Percentiles rank a stretch among this genome's conserved stretches.
Conservation (phyloP, 352 stramenopile species). For the Thalassiosira oceanica region DNA sequence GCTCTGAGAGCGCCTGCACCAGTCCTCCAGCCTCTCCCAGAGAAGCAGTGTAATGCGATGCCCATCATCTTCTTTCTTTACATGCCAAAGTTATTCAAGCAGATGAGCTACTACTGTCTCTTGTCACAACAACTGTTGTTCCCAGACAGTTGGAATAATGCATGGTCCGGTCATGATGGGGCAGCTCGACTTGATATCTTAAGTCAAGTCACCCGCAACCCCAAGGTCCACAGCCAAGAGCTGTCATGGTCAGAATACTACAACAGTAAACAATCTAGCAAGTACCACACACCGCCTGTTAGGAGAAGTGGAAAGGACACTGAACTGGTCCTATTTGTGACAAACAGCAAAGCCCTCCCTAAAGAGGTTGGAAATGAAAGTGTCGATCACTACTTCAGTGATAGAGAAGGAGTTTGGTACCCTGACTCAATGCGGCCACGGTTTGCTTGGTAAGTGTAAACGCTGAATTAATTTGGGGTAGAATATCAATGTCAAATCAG, state of each 20-base stretch:
- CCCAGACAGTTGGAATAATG: slow-evolving; percentile 18
- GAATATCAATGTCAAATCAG: background rate
- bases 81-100: slow-evolving; percentile 37
- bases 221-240: slow-evolving; percentile 10
- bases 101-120: slow-evolving; percentile 44
- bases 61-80: slow-evolving; percentile 49
- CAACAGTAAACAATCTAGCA: slow-evolving; percentile 30
- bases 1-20: slow-evolving; percentile 30
- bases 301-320: slow-evolving; percentile 20
- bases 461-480: background rate
- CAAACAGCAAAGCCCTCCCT: slow-evolving; percentile 11
- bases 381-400: slow-evolving; percentile 23
- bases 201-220: slow-evolving; percentile 7
- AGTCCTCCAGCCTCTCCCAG: slow-evolving; percentile 46
- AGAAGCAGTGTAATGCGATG: slow-evolving; percentile 33
- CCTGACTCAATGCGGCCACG: slow-evolving; percentile 33
- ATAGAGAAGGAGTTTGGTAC: slow-evolving; percentile 44
- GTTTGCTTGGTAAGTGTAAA: background rate
- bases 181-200: slow-evolving; percentile 21
- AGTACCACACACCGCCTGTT: slow-evolving; percentile 15
- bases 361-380: slow-evolving; percentile 13
- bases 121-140: slow-evolving; percentile 35
- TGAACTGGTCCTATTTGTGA: slow-evolving; percentile 13
- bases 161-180: slow-evolving; percentile 12
- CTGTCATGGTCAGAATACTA: slow-evolving; percentile 44